phyloP scores from a whole-genome alignment of 2,329 filamentous ascomycete species.

The Pestalotiopsis sp. region DNA sequence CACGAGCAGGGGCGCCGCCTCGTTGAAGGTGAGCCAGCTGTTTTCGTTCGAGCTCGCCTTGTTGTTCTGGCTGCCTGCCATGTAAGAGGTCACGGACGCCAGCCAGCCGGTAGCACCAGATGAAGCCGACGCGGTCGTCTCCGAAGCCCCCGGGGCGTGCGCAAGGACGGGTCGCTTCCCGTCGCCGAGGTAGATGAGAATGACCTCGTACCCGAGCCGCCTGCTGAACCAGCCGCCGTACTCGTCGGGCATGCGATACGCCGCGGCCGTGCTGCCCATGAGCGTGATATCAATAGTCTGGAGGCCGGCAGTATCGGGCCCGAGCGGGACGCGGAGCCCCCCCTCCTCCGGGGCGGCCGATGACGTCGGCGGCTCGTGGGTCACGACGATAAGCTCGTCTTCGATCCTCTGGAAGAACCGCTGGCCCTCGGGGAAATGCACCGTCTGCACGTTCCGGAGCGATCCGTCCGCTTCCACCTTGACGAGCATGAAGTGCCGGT shows the following conservation, averaged over 20 bases:
- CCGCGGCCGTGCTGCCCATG: slow-evolving; percentile 57
- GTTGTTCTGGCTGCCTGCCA: slow-evolving; percentile 20
- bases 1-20: slow-evolving; percentile 74
- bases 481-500: slow-evolving; percentile 71
- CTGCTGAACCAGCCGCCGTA: slow-evolving; percentile 68
- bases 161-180: slow-evolving; percentile 63
- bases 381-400: slow-evolving; percentile 39
- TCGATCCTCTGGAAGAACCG: slow-evolving; percentile 63
- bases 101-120: slow-evolving; percentile 33
- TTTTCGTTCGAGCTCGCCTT: slow-evolving; percentile 27
- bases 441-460: slow-evolving; percentile 53
- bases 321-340: slow-evolving; percentile 55
- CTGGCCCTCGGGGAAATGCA: slow-evolving; percentile 56
- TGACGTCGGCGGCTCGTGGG: slow-evolving; percentile 38
- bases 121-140: slow-evolving; percentile 23
- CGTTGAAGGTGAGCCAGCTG: slow-evolving; percentile 67
- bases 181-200: slow-evolving; percentile 65
- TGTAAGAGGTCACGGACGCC: slow-evolving; percentile 32
- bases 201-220: slow-evolving; percentile 61
- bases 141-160: slow-evolving; percentile 41
- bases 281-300: slow-evolving; percentile 54
- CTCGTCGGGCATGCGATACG: slow-evolving; percentile 61
- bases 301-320: slow-evolving; percentile 48
- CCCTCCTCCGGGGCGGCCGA: slow-evolving; percentile 35
- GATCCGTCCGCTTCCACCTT: slow-evolving; percentile 40